Evolutionary conservation across 1,139 yeast genomes (phyloP).

Genomic region (Lodderomyces elongisporus): DNA sequence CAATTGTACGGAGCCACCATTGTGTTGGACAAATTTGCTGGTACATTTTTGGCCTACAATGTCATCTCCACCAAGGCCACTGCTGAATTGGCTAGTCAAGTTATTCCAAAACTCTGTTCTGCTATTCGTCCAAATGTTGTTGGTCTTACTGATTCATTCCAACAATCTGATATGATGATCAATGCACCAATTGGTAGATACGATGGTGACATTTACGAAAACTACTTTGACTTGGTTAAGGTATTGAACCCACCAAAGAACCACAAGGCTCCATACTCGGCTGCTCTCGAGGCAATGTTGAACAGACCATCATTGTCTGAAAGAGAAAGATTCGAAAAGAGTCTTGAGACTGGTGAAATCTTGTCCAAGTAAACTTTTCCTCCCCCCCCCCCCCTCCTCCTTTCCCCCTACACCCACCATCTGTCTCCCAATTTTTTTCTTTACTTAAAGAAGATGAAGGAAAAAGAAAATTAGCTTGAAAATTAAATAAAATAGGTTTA

Average conservation of each 20-base stretch:
- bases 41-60: conserved; percentile 36
- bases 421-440: too few relatives aligned
- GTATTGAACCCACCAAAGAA: conserved; percentile 31
- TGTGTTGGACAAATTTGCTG: conserved; percentile 35
- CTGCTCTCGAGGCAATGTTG: conserved; percentile 32
- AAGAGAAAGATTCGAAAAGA: conserved; percentile 38
- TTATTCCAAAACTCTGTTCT: conserved; percentile 31
- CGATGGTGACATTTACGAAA: conserved; percentile 45
- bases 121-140: conserved; percentile 42
- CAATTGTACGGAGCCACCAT: conserved; percentile 25
- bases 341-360: conserved; percentile 22
- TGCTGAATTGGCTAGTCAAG: conserved; percentile 26
- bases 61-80: conserved; percentile 32
- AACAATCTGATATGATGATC: conserved; percentile 39
- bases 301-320: conserved; percentile 33
- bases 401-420: too few relatives aligned
- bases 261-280: conserved; percentile 39
- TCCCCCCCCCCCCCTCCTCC: too few relatives aligned
- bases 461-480: too few relatives aligned
- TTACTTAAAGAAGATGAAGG: too few relatives aligned
- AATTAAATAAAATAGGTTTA: too few relatives aligned
- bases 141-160: conserved; percentile 47
- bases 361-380: conserved; percentile 22
- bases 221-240: conserved; percentile 39
- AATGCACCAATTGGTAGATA: conserved; percentile 41